Conservation (phyloP, 2,329 filamentous ascomycete genomes). For the Pseudocercospora vitis region DNA sequence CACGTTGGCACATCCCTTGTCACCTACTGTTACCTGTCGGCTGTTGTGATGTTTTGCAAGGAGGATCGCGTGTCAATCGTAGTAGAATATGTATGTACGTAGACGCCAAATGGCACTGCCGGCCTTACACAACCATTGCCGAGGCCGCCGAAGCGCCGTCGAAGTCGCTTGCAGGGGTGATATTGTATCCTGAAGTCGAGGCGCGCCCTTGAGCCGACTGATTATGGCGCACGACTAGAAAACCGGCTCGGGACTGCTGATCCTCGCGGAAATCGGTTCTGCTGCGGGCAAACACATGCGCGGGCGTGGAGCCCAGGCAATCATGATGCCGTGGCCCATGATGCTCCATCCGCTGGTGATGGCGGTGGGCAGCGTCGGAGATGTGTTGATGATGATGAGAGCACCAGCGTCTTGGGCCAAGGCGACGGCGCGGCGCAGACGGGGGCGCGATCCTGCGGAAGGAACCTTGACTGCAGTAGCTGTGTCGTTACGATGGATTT, state of each 20-base stretch:
- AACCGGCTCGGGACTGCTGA: background rate
- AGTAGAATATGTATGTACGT: background rate
- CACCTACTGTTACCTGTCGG: too few species aligned
- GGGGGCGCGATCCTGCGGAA: background rate
- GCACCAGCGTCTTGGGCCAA: background rate
- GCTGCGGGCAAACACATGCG: too few species aligned
- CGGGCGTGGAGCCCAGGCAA: too few species aligned
- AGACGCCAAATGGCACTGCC: background rate
- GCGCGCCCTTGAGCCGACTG: background rate
- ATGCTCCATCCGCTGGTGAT: too few species aligned
- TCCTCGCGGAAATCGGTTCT: too few species aligned
- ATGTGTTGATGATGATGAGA: too few species aligned
- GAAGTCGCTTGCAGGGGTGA: conserved; percentile 12
- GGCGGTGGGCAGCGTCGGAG: too few species aligned
- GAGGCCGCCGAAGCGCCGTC: conserved; percentile 41
- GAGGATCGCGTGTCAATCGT: too few species aligned
- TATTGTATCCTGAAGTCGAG: background rate
- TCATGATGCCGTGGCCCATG: too few species aligned
- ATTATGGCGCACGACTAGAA: background rate
- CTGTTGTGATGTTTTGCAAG: too few species aligned
- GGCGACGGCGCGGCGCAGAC: background rate
- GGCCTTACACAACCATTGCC: background rate
- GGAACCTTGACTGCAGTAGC: background rate
- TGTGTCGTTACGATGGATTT: background rate
- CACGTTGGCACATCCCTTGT: too few species aligned